These are phyloP conservation scores for Mortierella sp. DNA, from an alignment of 371 early-diverging fungal species.

Conservation along the genomic window DNA sequence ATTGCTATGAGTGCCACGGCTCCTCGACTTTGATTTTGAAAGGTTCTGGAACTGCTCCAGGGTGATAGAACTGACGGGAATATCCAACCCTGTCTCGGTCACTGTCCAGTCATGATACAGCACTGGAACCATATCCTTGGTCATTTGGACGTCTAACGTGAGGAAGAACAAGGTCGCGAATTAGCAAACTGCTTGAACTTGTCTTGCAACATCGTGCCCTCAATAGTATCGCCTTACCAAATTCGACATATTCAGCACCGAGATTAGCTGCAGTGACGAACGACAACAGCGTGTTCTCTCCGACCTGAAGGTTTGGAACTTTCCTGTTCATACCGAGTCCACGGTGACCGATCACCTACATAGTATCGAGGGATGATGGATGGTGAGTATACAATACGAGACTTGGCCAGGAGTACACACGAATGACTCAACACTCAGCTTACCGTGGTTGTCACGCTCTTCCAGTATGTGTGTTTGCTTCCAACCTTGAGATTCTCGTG, in stretches of 20 bases:
- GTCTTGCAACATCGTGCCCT: background rate
- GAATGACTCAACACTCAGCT: background rate
- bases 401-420: background rate
- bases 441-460: slow-evolving; percentile 70
- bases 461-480: slow-evolving; percentile 72
- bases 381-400: background rate
- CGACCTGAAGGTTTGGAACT: slow-evolving; percentile 75
- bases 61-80: slow-evolving; percentile 80
- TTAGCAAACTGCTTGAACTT: background rate
- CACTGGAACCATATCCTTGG: slow-evolving; percentile 91
- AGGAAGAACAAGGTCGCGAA: background rate
- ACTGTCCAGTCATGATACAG: slow-evolving; percentile 96
- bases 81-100: slow-evolving; percentile 86
- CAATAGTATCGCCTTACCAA: slow-evolving; percentile 65
- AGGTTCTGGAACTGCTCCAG: slow-evolving; percentile 78
- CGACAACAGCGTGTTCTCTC: slow-evolving; percentile 95
- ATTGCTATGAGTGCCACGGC: slow-evolving; percentile 5
- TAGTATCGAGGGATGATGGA: background rate
- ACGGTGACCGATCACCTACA: slow-evolving; percentile 91
- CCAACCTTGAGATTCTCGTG: slow-evolving; percentile 68
- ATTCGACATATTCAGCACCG: slow-evolving; percentile 95
- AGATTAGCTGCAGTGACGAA: slow-evolving; percentile 88
- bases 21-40: slow-evolving; percentile 12
- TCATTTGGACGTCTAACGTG: slow-evolving; percentile 88
- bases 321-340: slow-evolving; percentile 92